Conservation (phyloP, 2,329 filamentous ascomycete species). For the Fusarium pilosicola region DNA sequence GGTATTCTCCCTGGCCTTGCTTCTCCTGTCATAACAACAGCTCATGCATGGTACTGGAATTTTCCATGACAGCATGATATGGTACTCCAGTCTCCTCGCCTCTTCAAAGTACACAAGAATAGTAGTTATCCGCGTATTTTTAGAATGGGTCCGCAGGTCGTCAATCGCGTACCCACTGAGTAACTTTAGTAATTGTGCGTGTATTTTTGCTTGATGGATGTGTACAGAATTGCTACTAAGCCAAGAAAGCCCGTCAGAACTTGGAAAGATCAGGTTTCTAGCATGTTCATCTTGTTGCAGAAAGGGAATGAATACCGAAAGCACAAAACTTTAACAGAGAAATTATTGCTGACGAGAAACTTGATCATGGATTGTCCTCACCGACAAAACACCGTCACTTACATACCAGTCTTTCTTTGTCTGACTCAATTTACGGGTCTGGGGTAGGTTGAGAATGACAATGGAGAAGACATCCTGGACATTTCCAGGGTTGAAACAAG, state of each 20-base stretch:
- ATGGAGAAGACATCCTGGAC: constrained; percentile 14
- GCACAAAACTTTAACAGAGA: background rate
- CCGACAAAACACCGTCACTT: constrained; percentile 31
- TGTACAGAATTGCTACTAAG: constrained; percentile 15
- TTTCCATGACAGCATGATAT: constrained; percentile 18
- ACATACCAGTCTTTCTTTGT: constrained; percentile 32
- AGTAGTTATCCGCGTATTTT: constrained; percentile 39
- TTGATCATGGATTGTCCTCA: constrained; percentile 15
- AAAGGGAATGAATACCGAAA: background rate
- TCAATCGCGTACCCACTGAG: constrained; percentile 32
- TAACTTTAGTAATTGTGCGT: constrained; percentile 4
- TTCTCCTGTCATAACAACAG: background rate
- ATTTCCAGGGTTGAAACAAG: constrained; percentile 36
- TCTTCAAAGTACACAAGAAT: constrained; percentile 18
- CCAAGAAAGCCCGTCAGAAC: constrained; percentile 6
- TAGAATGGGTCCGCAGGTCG: constrained; percentile 38
- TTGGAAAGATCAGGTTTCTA: constrained; percentile 23
- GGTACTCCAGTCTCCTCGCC: constrained; percentile 1
- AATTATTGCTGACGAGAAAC: background rate
- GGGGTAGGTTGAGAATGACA: constrained; percentile 38
- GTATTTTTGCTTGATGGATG: constrained; percentile 25
- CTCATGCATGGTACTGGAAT: constrained; percentile 18
- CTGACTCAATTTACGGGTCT: constrained; percentile 36
- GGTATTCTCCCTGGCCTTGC: background rate
- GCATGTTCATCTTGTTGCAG: background rate